Base-by-base conservation (phyloP, 345 rosid species). In the Draba incana region DNA sequence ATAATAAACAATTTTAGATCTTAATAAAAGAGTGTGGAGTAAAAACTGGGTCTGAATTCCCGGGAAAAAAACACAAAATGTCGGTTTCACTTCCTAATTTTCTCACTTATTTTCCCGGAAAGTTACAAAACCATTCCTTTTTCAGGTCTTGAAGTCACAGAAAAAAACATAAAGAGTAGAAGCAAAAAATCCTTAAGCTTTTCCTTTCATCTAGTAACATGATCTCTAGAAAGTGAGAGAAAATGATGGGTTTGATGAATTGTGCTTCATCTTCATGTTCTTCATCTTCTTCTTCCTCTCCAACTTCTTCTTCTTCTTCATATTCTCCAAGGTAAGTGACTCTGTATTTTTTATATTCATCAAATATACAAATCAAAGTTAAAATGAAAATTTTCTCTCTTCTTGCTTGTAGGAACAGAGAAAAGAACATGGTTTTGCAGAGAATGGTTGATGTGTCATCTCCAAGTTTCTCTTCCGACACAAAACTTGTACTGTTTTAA, bases 261-360 rank as follows among this genome's bases (percentile, higher is more conserved):
- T 79, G 79, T 78, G 79, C 78, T 24, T 75, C 82, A 45, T 80
- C 84, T 57, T 77, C 81, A 49, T 77, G 82, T 38, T 70, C 70
- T 16, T 59, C 85, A 41, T 76, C 88, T 48, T 72, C 82, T 33
- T 70, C 87, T 46, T 68, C 84, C 6, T 72, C 66, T 66, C 66
- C 84, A 43, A 70, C 87, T 72, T 75, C 80, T 55, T 53, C 78
- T 6, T 52, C 68, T 24, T 57, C 71, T 48, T 49, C 66, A 20
- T 65, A 2, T 59, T 74, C 79, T 45, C 59, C 77, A 5, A 71
- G 87, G 90, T 84, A 68, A 62, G 42, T 54, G 10, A 27, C 16
- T 39, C 31, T 39, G 24, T 15, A 42, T 15, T 27, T 9, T 14
- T 43, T 31, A 45, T n/a, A 67, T 57, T 24, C 25, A 23, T 9